A percentile compares a stretch with the other conserved stretches of the same genome.
Evolutionary conservation across 352 stramenopile species (phyloP).

Genomic region (Phytophthora fragariae): DNA sequence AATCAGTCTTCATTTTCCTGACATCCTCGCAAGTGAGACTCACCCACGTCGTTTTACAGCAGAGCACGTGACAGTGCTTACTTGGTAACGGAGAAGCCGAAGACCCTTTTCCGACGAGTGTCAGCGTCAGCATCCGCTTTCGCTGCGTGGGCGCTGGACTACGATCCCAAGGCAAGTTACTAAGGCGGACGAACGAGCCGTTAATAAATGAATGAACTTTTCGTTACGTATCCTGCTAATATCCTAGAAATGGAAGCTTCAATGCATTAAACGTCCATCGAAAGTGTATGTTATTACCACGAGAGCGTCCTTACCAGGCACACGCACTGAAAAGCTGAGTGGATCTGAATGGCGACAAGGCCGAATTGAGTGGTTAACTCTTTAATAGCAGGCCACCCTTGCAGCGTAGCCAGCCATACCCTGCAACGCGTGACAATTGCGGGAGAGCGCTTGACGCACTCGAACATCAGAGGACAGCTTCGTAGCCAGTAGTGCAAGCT

Average conservation of each 20-base stretch:
- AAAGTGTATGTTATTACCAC: no score
- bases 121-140: slow-evolving; percentile 43
- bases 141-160: slow-evolving; percentile 44
- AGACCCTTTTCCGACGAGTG: slow-evolving; percentile 39
- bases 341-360: no score
- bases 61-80: slow-evolving; percentile 22
- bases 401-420: not conserved
- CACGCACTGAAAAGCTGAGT: no score
- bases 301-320: no score
- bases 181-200: slow-evolving; percentile 1
- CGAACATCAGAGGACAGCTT: not conserved
- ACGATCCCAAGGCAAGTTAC: slow-evolving; percentile 41
- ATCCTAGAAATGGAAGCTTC: not conserved
- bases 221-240: no score
- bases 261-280: no score
- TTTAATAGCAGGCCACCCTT: not conserved
- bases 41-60: no score
- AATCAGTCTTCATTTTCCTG: no score
- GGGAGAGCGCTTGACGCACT: not conserved
- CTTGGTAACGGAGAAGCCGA: slow-evolving; percentile 36
- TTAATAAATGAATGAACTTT: no score
- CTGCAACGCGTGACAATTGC: not conserved
- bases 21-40: no score
- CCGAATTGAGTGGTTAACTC: no score
- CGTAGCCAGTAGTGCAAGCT: not conserved